Conservation (phyloP, 2,329 filamentous ascomycete genomes). For the Beauveria rudraprayagi region DNA sequence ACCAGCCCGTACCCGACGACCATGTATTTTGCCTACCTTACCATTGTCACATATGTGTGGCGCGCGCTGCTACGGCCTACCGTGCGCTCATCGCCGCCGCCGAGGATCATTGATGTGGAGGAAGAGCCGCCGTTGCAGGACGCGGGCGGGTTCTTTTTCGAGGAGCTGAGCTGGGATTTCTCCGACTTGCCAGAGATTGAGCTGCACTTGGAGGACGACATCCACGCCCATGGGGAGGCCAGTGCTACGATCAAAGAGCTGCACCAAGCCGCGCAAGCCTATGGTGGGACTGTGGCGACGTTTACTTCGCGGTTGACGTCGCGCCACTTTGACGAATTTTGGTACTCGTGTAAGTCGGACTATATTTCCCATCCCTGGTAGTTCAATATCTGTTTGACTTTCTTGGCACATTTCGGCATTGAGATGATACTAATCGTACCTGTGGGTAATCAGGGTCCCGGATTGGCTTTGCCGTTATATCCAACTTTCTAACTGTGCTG, state of each 20-base stretch:
- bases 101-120: conserved; percentile 12
- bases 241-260: conserved; percentile 13
- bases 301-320: conserved; percentile 12
- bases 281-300: conserved; percentile 9
- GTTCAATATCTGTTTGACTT: not conserved
- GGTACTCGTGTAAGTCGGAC: conserved; percentile 12
- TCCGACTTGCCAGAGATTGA: conserved; percentile 13
- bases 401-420: too few species aligned
- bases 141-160: conserved; percentile 9
- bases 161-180: conserved; percentile 13
- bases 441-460: conserved; percentile 7
- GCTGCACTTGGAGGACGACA: conserved; percentile 12
- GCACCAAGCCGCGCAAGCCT: conserved; percentile 13
- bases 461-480: conserved; percentile 13
- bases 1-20: conserved; percentile 6
- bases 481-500: conserved; percentile 14
- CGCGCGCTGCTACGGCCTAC: conserved; percentile 13
- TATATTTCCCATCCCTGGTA: not conserved
- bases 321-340: conserved; percentile 14
- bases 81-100: conserved; percentile 12
- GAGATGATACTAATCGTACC: not conserved
- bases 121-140: conserved; percentile 2
- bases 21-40: conserved; percentile 14
- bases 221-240: conserved; percentile 2
- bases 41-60: conserved; percentile 12